Conservation (phyloP, 306 rosid species). For the Quercus aquifolioides region DNA sequence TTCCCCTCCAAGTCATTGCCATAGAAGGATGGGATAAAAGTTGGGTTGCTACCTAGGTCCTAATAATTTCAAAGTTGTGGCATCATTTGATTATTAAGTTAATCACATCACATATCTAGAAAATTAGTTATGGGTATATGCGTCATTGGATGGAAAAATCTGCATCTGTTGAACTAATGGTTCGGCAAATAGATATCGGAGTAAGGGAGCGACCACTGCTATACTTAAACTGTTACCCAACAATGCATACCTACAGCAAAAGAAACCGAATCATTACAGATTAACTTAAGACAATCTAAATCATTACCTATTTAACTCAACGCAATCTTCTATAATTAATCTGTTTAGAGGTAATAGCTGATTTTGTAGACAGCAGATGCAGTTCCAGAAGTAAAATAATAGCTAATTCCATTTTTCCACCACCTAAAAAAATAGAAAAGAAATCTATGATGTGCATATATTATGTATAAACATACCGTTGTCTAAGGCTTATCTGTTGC, state of each 20-base stretch:
- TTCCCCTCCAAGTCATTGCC: not conserved
- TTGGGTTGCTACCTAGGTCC: not conserved
- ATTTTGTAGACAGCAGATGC: not conserved
- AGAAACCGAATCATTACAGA: not conserved
- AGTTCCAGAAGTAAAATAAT: not conserved
- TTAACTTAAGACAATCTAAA: not conserved
- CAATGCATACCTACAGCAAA: slow-evolving; percentile 69
- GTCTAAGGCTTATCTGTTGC: slow-evolving; percentile 69
- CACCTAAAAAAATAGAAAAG: not conserved
- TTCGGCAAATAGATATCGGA: slow-evolving; percentile 62
- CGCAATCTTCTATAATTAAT: not conserved
- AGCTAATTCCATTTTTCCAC: not conserved
- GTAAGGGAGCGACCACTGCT: slow-evolving; percentile 82
- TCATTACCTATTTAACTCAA: not conserved
- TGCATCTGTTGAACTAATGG: not conserved
- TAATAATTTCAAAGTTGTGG: not conserved
- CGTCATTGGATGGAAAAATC: not conserved
- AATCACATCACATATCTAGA: not conserved
- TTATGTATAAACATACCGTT: slow-evolving; percentile 48
- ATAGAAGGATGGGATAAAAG: not conserved
- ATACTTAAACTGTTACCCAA: slow-evolving; percentile 86
- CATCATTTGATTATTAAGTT: not conserved
- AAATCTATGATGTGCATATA: not conserved
- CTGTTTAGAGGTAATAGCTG: not conserved
- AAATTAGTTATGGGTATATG: not conserved